These are phyloP conservation scores for Helenozyma rhizophorensis DNA, from an alignment of 805 yeast genomes.

Conservation along the genomic window DNA sequence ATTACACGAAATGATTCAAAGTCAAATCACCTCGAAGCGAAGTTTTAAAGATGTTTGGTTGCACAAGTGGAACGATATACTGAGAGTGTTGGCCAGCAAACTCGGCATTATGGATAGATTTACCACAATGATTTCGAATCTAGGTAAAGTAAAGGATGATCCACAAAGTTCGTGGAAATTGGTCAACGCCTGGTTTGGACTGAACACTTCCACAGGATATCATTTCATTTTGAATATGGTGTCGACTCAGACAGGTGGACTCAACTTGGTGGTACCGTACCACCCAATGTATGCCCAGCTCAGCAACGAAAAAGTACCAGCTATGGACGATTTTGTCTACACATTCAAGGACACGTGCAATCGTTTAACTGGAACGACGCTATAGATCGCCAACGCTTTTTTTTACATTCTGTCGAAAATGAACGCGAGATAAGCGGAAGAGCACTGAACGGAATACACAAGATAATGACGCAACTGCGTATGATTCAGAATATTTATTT, in stretches of 20 bases:
- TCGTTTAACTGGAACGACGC: neutral
- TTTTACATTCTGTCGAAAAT: neutral
- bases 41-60: slow-evolving; percentile 4
- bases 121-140: slow-evolving; percentile 8
- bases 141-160: slow-evolving; percentile 8
- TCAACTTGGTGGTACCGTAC: slow-evolving; percentile 7
- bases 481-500: too few species aligned
- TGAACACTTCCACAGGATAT: slow-evolving; percentile 6
- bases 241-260: slow-evolving; percentile 6
- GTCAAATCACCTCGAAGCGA: slow-evolving; percentile 1
- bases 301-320: slow-evolving; percentile 1
- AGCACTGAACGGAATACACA: too few species aligned
- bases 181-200: slow-evolving; percentile 8
- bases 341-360: slow-evolving; percentile 2
- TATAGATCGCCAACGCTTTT: too few species aligned
- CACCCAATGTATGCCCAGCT: slow-evolving; percentile 6
- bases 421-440: too few species aligned
- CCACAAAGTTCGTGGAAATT: neutral
- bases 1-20: slow-evolving; percentile 2
- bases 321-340: slow-evolving; percentile 8
- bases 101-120: slow-evolving; percentile 2
- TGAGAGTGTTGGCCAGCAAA: slow-evolving; percentile 1
- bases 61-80: slow-evolving; percentile 2
- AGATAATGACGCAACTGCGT: too few species aligned
- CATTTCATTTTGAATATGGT: slow-evolving; percentile 10